These are phyloP conservation scores for Rhizopogon salebrosus DNA, from an alignment of 768 basidiomycete genomes.

Conservation along the genomic window DNA sequence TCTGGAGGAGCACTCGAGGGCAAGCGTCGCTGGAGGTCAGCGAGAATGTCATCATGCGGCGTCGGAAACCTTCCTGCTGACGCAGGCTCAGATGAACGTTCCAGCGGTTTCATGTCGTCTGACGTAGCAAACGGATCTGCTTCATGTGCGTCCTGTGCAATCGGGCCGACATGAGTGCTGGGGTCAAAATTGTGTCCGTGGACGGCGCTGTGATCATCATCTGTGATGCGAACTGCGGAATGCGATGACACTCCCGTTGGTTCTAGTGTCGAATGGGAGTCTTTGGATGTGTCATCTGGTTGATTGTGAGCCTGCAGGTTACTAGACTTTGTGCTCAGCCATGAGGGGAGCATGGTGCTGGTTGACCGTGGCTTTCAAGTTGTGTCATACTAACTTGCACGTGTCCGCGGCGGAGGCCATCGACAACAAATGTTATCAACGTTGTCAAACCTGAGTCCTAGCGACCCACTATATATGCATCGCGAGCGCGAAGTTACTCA, in stretches of 20 bases:
- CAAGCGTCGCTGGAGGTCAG: constrained; percentile 39
- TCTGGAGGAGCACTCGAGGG: constrained; percentile 13
- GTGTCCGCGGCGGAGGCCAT: too few species aligned
- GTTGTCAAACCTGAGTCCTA: too few species aligned
- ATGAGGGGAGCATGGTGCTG: constrained; percentile 21
- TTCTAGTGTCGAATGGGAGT: constrained; percentile 10
- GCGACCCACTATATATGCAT: too few species aligned
- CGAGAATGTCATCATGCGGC: constrained; percentile 61
- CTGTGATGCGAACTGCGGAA: constrained; percentile 17
- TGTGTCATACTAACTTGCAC: too few species aligned
- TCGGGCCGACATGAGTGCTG: constrained; percentile 16
- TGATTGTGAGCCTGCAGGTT: constrained; percentile 2
- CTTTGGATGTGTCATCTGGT: constrained; percentile 6
- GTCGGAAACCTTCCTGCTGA: constrained; percentile 27
- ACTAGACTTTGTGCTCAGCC: constrained; percentile 26
- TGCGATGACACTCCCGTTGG: constrained; percentile 12
- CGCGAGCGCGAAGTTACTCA: too few species aligned
- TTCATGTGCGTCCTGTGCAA: constrained; percentile 9
- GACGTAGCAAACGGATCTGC: constrained; percentile 9
- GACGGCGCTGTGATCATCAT: constrained; percentile 7
- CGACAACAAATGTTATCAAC: too few species aligned
- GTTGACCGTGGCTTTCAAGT: too few species aligned
- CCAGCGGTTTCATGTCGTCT: constrained; percentile 1
- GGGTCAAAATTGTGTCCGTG: constrained; percentile 21
- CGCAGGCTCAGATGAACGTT: constrained; percentile 4